Evolutionary conservation across 78 protist genomes (phyloP), one percentile per base, ranked within the genome.

Genomic region (Dictyostelium purpureum): DNA sequence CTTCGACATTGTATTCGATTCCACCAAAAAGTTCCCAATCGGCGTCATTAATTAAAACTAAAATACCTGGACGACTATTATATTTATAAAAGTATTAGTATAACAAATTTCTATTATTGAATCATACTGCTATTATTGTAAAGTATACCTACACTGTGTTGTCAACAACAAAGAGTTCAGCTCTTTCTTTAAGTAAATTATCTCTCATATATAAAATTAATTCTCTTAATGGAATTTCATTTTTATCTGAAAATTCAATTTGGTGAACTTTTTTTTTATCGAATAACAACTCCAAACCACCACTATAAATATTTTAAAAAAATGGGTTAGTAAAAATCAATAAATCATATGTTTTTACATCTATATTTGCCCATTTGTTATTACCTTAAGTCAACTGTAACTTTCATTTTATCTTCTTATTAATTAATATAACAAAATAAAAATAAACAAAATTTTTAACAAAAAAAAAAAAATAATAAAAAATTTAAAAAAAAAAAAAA

Each of bases 41-140:
- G 3, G 91, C 54, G 56, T 97, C 97, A 78, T 97, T 97, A 45
- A 97, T 94, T 19, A 97, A 91, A 24, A 95, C 95, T 21, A 97
- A 71, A 59, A 95, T 91, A 56, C 98, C 98, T 38, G 98, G 98
- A n/a, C 97, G 94, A 11, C 97, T 95, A 43, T 56, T 19, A 12
- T 26, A 45, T 28, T 33, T n/a, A 35, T 63, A 73, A 26, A n/a
- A 26, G 14, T 2, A 4, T 61, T 12, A 38, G 65, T 35, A 31
- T 51, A 33, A n/a, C 14, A 31, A 21, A 35, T 57, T 33, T 59
- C 3, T 40, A 6, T 51, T 31, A 1, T 26, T 43, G 35, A 21
- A n/a, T 21, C 28, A 38, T 61, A 49, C 4, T 57, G 21, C 24
- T 43, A 19, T 35, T 65, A 21, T 4, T 65, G 56, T 26, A 19